phyloP scores from a whole-genome alignment of 1,284 basidiomycete species.

The Sporisorium scitamineum region DNA sequence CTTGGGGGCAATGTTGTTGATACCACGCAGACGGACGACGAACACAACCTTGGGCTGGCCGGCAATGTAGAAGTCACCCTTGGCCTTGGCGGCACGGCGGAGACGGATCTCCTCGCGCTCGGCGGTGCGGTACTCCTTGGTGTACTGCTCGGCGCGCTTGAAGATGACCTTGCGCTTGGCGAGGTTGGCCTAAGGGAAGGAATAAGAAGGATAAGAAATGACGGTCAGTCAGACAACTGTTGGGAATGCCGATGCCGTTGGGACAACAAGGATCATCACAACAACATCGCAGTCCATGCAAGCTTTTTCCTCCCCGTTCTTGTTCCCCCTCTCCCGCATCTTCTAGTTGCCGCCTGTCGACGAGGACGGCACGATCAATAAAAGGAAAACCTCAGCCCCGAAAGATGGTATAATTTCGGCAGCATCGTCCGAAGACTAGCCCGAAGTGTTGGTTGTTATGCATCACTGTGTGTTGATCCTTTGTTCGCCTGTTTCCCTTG shows the following conservation, averaged over 20 bases:
- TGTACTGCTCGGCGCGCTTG: slow-evolving; percentile 98
- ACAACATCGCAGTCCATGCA: not conserved
- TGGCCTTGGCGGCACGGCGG: slow-evolving; percentile 89
- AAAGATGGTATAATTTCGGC: slow-evolving; percentile 69
- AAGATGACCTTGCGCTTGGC: slow-evolving; percentile 97
- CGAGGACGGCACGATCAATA: not conserved
- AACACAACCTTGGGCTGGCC: slow-evolving; percentile 98
- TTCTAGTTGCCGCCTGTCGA: not conserved
- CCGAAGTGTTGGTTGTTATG: slow-evolving; percentile 60
- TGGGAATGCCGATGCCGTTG: not conserved
- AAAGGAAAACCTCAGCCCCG: slow-evolving; percentile 65
- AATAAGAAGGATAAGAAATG: not conserved
- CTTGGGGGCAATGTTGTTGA: slow-evolving; percentile 99
- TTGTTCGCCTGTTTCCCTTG: slow-evolving; percentile 15
- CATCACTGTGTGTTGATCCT: slow-evolving; percentile 56
- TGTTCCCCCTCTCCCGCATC: not conserved
- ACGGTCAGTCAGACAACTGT: slow-evolving; percentile 21
- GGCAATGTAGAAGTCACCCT: slow-evolving; percentile 96
- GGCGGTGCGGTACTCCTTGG: slow-evolving; percentile 92
- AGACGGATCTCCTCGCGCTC: slow-evolving; percentile 98
- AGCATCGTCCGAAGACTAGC: slow-evolving; percentile 67
- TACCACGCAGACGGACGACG: slow-evolving; percentile 90
- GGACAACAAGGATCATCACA: not conserved
- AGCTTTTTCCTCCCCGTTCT: not conserved
- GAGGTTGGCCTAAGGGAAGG: slow-evolving; percentile 77